Conservation (phyloP, 2,329 filamentous ascomycete species). For the Aspergillus hortae region DNA sequence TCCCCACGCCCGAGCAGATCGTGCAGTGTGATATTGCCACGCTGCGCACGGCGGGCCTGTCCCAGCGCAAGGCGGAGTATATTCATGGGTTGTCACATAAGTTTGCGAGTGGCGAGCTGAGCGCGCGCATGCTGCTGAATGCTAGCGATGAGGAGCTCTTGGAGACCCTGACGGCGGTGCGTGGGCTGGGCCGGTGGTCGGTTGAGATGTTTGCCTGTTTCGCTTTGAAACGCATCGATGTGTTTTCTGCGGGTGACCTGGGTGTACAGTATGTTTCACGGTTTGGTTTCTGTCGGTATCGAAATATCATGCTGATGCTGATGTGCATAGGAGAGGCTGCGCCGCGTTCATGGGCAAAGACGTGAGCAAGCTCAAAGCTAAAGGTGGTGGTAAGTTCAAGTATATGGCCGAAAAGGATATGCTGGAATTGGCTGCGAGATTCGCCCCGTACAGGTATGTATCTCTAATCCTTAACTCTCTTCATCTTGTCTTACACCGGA, state of each 20-base stretch:
- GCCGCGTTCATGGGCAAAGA: slow-evolving; percentile 81
- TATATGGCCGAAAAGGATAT: slow-evolving; percentile 96
- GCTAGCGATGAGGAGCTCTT: slow-evolving; percentile 84
- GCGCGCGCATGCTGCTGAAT: slow-evolving; percentile 68
- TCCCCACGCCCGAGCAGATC: slow-evolving; percentile 76
- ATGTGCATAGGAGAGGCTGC: slow-evolving; percentile 66
- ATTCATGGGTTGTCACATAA: slow-evolving; percentile 79
- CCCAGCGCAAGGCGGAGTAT: slow-evolving; percentile 94
- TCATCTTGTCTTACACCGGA: slow-evolving; percentile 10
- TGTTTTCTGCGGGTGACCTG: slow-evolving; percentile 87
- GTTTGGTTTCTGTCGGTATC: background rate
- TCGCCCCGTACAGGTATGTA: slow-evolving; percentile 71
- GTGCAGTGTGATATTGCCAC: slow-evolving; percentile 58
- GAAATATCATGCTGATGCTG: slow-evolving; percentile 9
- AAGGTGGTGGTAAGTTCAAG: slow-evolving; percentile 87
- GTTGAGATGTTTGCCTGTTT: slow-evolving; percentile 99
- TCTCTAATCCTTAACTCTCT: too few relatives aligned
- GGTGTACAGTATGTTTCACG: slow-evolving; percentile 68
- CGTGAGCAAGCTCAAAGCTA: slow-evolving; percentile 75
- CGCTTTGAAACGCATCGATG: slow-evolving; percentile 87
- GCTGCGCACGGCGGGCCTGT: slow-evolving; percentile 81
- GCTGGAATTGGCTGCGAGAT: slow-evolving; percentile 74
- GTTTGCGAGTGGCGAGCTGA: slow-evolving; percentile 72
- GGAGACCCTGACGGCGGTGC: slow-evolving; percentile 75
- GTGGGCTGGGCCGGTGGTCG: slow-evolving; percentile 84